A percentile compares a stretch with the other conserved stretches of the same genome.
Evolutionary conservation across 768 basidiomycete species (phyloP).

Genomic region (Tephrocybe sp.): DNA sequence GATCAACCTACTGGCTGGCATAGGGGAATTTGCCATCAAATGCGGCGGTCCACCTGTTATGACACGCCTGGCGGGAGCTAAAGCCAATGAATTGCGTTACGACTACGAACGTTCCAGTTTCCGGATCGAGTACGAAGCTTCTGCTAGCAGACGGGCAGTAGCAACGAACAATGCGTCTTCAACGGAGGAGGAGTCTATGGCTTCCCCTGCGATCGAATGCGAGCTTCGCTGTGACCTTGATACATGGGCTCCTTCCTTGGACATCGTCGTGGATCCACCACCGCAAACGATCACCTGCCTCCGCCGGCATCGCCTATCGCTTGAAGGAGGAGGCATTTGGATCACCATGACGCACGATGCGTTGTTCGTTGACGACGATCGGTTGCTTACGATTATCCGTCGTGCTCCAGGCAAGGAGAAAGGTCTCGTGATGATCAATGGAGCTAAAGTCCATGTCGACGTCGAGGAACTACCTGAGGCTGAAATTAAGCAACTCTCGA

Average conservation of each 20-base stretch:
- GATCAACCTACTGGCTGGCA: slow-evolving; percentile 84
- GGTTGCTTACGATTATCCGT: slow-evolving; percentile 70
- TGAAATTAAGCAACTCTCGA: slow-evolving; percentile 80
- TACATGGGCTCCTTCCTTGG: slow-evolving; percentile 79
- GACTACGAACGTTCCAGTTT: slow-evolving; percentile 85
- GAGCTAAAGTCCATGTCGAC: slow-evolving; percentile 79
- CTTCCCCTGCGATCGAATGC: slow-evolving; percentile 68
- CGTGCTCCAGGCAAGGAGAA: slow-evolving; percentile 78
- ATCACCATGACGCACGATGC: slow-evolving; percentile 87
- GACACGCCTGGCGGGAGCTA: slow-evolving; percentile 79
- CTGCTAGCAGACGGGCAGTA: slow-evolving; percentile 42
- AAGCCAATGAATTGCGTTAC: slow-evolving; percentile 69
- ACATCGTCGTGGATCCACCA: slow-evolving; percentile 91
- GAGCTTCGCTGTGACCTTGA: slow-evolving; percentile 92
- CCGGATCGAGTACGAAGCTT: slow-evolving; percentile 80
- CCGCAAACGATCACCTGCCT: slow-evolving; percentile 81
- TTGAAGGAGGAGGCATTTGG: slow-evolving; percentile 92
- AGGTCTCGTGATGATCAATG: slow-evolving; percentile 86
- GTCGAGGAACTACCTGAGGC: slow-evolving; percentile 83
- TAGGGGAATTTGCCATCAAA: slow-evolving; percentile 95
- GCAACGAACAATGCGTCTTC: slow-evolving; percentile 10
- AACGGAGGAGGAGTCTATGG: slow-evolving; percentile 26
- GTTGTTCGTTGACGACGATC: slow-evolving; percentile 72
- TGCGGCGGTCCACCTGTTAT: slow-evolving; percentile 92
- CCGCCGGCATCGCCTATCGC: slow-evolving; percentile 81